Evolutionary conservation across 345 rosid genomes (phyloP), one percentile per base, ranked within the genome.

Genomic region (Brassica cretica): DNA sequence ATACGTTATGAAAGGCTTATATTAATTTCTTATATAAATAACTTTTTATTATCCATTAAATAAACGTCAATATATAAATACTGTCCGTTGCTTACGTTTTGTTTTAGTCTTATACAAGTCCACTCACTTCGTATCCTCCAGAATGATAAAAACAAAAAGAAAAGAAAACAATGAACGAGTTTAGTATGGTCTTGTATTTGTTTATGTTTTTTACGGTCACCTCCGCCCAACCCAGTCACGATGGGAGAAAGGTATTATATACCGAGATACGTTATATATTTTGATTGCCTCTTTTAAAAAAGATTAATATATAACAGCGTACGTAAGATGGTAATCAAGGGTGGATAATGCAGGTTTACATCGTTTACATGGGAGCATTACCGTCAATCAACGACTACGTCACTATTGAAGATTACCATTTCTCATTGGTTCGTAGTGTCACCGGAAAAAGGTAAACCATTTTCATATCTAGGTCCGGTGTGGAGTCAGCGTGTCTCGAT

Each of bases 281-380:
- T 21, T 58, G 29, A 58, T 58, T 58, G 14, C 27, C 21, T 56
- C 24, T 3, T 19, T 64, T 30, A 12, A 4, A 14, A 46, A 14
- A n/a, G 10, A 41, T 41, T 8, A 37, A 8, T 41, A 10, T 59
- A 21, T 59, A 59, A 59, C 6, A 59, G 46, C 53, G 35, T 53
- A 33, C 35, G 24, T 53, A 33, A 74, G 46, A 58, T 16, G 30
- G 11, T 58, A 75, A 75, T 24, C 7, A 32, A 65, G 15, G 51
- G 16, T 68, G 32, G 51, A 39, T 44, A 12, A 10, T 60, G 33
- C 51, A 68, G 79, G 35, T 76, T 8, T 60, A 76, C 73, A 60
- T 76, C 61, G 61, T 76, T 29, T 41, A 59, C 68, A 46, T 60
- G 67, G 63, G 79, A 16, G 68, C 74, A 76, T 27, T 44, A 67